These are phyloP conservation scores for Forsythia suspensa DNA, from an alignment of 257 asterid species.

Conservation along the genomic window DNA sequence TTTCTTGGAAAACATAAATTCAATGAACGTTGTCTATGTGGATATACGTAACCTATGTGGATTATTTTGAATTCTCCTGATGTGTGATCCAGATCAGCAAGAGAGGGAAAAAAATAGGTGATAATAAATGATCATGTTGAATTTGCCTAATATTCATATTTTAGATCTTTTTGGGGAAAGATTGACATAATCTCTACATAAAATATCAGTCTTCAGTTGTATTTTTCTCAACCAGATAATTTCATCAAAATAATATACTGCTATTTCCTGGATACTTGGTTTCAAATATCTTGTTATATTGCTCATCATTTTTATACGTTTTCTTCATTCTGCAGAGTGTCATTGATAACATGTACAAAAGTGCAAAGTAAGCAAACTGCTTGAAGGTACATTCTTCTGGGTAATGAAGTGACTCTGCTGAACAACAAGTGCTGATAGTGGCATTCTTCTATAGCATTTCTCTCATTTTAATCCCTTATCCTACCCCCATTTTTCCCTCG, in stretches of 20 bases:
- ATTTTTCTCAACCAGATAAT: background rate
- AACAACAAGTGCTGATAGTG: background rate
- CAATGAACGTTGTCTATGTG: too few relatives aligned
- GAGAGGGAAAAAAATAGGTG: too few relatives aligned
- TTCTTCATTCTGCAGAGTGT: slow-evolving; percentile 37
- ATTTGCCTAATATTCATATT: background rate
- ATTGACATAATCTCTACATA: background rate
- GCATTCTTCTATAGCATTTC: background rate
- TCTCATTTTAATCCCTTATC: background rate
- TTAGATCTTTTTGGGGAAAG: background rate
- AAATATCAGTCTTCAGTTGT: background rate
- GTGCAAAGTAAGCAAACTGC: slow-evolving; percentile 35
- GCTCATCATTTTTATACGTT: background rate
- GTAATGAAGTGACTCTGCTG: too few relatives aligned
- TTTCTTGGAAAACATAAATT: background rate
- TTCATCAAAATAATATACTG: background rate
- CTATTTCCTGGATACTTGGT: background rate
- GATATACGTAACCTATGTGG: too few relatives aligned
- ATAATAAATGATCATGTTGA: too few relatives aligned
- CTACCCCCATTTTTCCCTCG: background rate
- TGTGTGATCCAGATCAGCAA: too few relatives aligned
- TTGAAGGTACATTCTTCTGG: background rate
- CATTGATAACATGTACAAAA: slow-evolving; percentile 55
- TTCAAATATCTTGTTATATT: too few relatives aligned
- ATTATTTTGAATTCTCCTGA: too few relatives aligned